Base-by-base conservation (phyloP, 2,329 filamentous ascomycete genomes). In the Capronia epimyces region DNA sequence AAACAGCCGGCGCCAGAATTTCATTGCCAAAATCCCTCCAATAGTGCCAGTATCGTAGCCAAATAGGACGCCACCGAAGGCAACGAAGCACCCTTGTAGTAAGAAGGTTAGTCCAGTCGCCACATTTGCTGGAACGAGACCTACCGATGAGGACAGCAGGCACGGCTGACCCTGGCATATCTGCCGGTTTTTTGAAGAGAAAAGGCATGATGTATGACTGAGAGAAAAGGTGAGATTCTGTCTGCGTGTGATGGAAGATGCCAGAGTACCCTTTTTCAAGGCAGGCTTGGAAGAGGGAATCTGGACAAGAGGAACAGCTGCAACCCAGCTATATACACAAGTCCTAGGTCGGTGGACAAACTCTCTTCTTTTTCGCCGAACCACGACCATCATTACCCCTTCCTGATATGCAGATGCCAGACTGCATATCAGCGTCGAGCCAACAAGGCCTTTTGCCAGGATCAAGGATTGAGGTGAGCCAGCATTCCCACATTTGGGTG, bases 151-250 rank as follows among this genome's bases (percentile, higher is more conserved):
- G 31, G 59, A 77, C 75, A 46, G 74, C 73, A 39, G 74, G 74
- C 59, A 67, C 64, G 25, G 74, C 69, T 42, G 71, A 71, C 55
- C 74, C 74, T 24, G 65, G 62, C 37, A 71, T 69, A 62, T 73
- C 68, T 43, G 67, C 66, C 13, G 74, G 74, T 56, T 71, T 74
- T 57, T 67, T 72, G 55, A 44, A 66, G 15, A 50, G 40, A 29
- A 46, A 41, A 29, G 15, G 1, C 44, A 52, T 48, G 37, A 20
- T 51, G 12, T 10, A 40, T 18, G 7, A 20, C 12, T 37, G 18
- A 8, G 6, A 6, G 6, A 13, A 13, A 34, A n/a, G 8, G 31
- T 34, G 6, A 16, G 10, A n/a, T n/a, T n/a, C n/a, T n/a, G n/a
- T n/a, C n/a, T n/a, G n/a, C n/a, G n/a, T n/a, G n/a, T n/a, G n/a